A percentile compares a stretch with the other conserved stretches of the same genome.
Evolutionary conservation across 2,329 filamentous ascomycete species (phyloP).

Genomic region (Cytospora chrysosperma): DNA sequence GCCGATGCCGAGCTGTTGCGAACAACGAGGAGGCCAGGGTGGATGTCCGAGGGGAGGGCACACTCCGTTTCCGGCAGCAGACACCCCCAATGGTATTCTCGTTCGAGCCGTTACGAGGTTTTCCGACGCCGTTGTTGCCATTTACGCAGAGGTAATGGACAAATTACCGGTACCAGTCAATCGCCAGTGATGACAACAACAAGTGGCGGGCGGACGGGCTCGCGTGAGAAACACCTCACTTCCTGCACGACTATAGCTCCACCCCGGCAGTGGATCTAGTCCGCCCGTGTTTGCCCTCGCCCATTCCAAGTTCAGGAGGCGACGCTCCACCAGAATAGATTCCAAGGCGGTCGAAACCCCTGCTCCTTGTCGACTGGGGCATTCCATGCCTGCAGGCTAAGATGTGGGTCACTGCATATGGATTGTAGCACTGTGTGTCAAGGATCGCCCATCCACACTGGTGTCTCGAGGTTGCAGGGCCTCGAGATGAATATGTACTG

Average conservation of each 20-base stretch:
- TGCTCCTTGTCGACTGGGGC: conserved; percentile 1
- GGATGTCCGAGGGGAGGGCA: not conserved
- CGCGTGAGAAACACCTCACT: not conserved
- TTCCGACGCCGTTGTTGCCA: not conserved
- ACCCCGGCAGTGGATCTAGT: not conserved
- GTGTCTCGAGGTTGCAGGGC: conserved; percentile 9
- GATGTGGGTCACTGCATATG: not conserved
- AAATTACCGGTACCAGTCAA: not conserved
- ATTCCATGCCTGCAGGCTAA: conserved; percentile 5
- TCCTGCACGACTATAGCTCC: not conserved
- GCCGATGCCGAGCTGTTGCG: not conserved
- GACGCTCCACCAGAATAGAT: conserved; percentile 13
- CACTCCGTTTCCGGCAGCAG: not conserved
- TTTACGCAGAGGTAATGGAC: not conserved
- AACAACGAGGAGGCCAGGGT: not conserved
- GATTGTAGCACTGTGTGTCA: conserved; percentile 12
- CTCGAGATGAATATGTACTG: conserved; percentile 15
- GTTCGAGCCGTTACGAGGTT: not conserved
- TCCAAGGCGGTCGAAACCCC: conserved; percentile 14
- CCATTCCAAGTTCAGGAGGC: conserved; percentile 2
- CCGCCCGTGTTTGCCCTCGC: not conserved
- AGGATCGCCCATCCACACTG: conserved; percentile 8
- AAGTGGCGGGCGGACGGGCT: not conserved
- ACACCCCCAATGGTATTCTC: not conserved
- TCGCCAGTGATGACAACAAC: not conserved